These are phyloP conservation scores for Backusella luteola DNA, from an alignment of 192 early-diverging fungal genomes.

Conservation along the genomic window DNA sequence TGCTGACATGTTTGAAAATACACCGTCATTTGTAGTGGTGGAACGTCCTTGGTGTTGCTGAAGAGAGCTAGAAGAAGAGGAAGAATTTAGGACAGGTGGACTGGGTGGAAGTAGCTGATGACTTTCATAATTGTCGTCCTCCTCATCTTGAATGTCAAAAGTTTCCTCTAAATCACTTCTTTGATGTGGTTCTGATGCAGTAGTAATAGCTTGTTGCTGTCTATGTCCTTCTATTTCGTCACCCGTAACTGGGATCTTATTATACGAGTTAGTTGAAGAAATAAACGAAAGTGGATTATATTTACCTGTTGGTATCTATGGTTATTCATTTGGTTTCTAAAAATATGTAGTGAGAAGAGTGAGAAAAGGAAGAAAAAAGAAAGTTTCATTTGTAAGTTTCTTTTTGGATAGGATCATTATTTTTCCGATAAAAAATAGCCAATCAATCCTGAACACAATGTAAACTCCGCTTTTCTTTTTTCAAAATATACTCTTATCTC, in stretches of 20 bases:
- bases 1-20: slow-evolving; percentile 50
- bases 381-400: background rate
- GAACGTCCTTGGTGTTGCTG: background rate
- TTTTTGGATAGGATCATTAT: background rate
- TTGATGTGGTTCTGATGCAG: background rate
- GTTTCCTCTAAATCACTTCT: slow-evolving; percentile 10
- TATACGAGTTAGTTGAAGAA: background rate
- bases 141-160: slow-evolving; percentile 4
- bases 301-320: background rate
- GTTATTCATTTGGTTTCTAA: background rate
- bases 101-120: slow-evolving; percentile 9
- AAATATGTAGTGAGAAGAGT: background rate
- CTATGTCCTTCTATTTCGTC: background rate
- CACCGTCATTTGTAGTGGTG: slow-evolving; percentile 39
- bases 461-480: background rate
- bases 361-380: background rate
- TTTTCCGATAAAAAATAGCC: background rate
- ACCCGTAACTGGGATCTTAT: background rate
- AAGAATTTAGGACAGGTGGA: background rate
- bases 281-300: background rate
- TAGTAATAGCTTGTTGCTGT: background rate
- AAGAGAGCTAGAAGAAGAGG: background rate
- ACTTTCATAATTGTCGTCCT: background rate
- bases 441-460: background rate
- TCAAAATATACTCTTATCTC: too few species aligned